Evolutionary conservation across 495 filamentous ascomycete genomes (phyloP), one percentile per base, ranked within the genome.

Genomic region (Hypoxylon perforatum): DNA sequence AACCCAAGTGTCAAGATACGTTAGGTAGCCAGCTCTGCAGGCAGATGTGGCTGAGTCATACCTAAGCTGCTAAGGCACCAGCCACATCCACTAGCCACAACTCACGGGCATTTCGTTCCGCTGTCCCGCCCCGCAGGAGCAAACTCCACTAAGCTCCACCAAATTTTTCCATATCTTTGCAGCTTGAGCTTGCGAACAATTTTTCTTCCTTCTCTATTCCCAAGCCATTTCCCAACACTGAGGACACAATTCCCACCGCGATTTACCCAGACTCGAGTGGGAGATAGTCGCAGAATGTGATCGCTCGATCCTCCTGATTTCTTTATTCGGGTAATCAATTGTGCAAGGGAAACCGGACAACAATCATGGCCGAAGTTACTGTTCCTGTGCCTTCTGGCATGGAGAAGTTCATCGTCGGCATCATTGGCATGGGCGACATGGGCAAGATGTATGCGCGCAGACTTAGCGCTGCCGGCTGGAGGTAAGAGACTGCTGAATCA

Each of bases 341-440:
- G 42, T 18, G 18, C 48, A 39, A 50, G 59, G 44, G 17, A 44
- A 52, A 11, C 36, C 54, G 30, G 41, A 52, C 19, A 25, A 17
- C 49, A 28, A 60, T 48, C 46, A 74, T 73, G 75, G 61, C 72
- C n/a, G 39, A 54, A 5, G 42, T 35, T 10, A 35, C 45, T 23
- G 39, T 25, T 28, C 56, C 73, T 9, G 57, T 74, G 42, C 73
- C 65, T 49, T 60, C 64, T 11, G 73, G 72, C 47, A 89, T 90
- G 83, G 83, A 90, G 58, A 79, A 82, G 71, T 89, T 90, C 74
- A 83, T 83, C 35, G 86, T 98, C 63, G 95, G 95, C 71, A 93
- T 99, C 67, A 97, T 99, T 73, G 95, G 95, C 30, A 97, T 99
- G 93, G 95, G 95, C 19, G 93, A 97, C 70, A 99, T 99, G 95